These are phyloP conservation scores for Hericium rajendrae DNA, from an alignment of 768 basidiomycete species.

Conservation along the genomic window DNA sequence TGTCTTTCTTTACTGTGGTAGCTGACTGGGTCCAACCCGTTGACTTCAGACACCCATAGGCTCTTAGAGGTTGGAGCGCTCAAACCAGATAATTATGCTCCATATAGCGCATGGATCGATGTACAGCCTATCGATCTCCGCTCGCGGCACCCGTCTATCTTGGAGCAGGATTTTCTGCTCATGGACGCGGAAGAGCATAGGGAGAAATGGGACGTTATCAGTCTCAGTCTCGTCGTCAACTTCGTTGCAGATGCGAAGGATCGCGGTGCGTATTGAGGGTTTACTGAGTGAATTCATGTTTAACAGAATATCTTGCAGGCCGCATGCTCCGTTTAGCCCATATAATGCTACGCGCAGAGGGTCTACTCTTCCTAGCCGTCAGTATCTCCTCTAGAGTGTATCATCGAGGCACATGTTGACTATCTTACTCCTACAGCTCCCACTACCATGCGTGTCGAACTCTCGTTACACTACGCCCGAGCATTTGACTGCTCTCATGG, in stretches of 20 bases:
- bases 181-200: constrained; percentile 42
- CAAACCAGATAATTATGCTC: constrained; percentile 69
- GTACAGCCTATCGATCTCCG: constrained; percentile 73
- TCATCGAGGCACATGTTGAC: not conserved
- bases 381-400: constrained; percentile 19
- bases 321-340: constrained; percentile 61
- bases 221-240: constrained; percentile 83
- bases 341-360: constrained; percentile 40
- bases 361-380: constrained; percentile 65
- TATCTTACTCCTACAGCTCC: constrained; percentile 46
- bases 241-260: constrained; percentile 71
- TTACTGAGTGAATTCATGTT: not conserved
- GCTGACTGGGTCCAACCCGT: not conserved
- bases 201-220: constrained; percentile 67
- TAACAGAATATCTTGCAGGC: constrained; percentile 32
- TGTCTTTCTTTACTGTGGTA: constrained; percentile 2
- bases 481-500: constrained; percentile 49
- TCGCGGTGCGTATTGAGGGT: constrained; percentile 44
- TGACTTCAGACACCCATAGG: constrained; percentile 26
- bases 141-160: constrained; percentile 71
- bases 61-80: constrained; percentile 86
- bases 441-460: constrained; percentile 76
- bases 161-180: constrained; percentile 78
- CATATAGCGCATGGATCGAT: constrained; percentile 62
- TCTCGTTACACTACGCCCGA: constrained; percentile 71